Evolutionary conservation across 768 basidiomycete genomes (phyloP), one percentile per base, ranked within the genome.

Genomic region (Serendipita sp.): DNA sequence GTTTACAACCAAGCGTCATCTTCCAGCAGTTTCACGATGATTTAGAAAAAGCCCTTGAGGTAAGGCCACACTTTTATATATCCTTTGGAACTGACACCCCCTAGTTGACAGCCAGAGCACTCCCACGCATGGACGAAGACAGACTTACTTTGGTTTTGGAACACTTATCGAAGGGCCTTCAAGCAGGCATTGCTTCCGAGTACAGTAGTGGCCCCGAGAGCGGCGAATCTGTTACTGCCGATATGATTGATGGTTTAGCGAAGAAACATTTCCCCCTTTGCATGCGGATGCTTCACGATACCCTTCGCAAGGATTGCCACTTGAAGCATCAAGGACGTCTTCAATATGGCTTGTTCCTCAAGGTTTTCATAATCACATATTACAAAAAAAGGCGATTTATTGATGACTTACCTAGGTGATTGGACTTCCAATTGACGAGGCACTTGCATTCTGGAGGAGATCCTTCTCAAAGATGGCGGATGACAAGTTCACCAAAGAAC

Each of bases 401-500:
- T 43, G 37, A 46, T 31, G n/a, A 33, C n/a, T 23, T 13, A 27
- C 29, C 15, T 70, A 96, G 95, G 89, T 90, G 1, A 77, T 98
- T 64, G 96, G 96, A 5, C 75, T 99, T 64, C 86, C 94, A 0
- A 83, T 99, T 40, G 95, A 99, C 15, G 96, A 99, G 74, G 93
- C 96, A 1, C 72, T 97, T 53, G 75, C 80, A 8, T 99, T 96
- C 74, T 99, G 96, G 96, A 79, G 91, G 63, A 88, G 85, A 71
- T 85, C 88, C 29, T 96, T 95, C 72, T 71, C 70, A 11, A 70
- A 77, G 66, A 83, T 91, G 63, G 83, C 86, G 8, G 95, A 97
- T 65, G 92, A 97, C 75, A 87, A 91, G 72, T 99, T 98, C 75
- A 95, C 94, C 77, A 99, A 98, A 72, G 89, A 96, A 71, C 86